These are phyloP conservation scores for Melastoma candidum DNA, from an alignment of 441 rosid genomes.

Conservation along the genomic window DNA sequence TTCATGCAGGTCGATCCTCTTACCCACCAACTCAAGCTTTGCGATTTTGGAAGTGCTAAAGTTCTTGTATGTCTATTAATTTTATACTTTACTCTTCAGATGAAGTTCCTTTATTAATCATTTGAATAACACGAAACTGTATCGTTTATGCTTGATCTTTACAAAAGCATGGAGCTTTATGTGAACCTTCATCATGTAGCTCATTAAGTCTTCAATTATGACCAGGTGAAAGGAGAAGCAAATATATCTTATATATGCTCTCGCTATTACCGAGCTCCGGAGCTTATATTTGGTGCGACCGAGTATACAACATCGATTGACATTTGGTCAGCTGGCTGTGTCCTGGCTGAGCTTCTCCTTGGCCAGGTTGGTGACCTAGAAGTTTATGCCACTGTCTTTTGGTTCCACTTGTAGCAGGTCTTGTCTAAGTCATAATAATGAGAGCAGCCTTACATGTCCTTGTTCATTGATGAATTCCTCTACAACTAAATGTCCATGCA, in stretches of 20 bases:
- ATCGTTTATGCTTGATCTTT: too few relatives aligned
- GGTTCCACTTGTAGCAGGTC: neutral
- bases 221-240: slow-evolving; percentile 82
- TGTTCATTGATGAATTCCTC: slow-evolving; percentile 8
- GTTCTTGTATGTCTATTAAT: slow-evolving; percentile 51
- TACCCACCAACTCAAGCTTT: slow-evolving; percentile 94
- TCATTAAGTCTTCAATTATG: slow-evolving; percentile 4
- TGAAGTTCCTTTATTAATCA: too few relatives aligned
- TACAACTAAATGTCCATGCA: slow-evolving; percentile 8
- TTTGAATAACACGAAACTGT: too few relatives aligned
- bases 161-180: neutral
- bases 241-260: slow-evolving; percentile 95
- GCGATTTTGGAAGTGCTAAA: slow-evolving; percentile 99
- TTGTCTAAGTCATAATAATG: neutral
- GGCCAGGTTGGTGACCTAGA: slow-evolving; percentile 59
- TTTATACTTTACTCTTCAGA: neutral
- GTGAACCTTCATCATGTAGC: neutral
- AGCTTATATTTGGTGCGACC: slow-evolving; percentile 98
- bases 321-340: slow-evolving; percentile 99
- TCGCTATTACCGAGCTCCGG: slow-evolving; percentile 96
- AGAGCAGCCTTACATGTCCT: neutral
- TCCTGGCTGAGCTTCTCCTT: slow-evolving; percentile 95
- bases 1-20: slow-evolving; percentile 84
- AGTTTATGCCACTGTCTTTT: neutral
- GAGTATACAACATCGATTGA: slow-evolving; percentile 97